Evolutionary conservation across 1,284 basidiomycete genomes (phyloP), one percentile per base, ranked within the genome.

Genomic region (Mycena citricolor): DNA sequence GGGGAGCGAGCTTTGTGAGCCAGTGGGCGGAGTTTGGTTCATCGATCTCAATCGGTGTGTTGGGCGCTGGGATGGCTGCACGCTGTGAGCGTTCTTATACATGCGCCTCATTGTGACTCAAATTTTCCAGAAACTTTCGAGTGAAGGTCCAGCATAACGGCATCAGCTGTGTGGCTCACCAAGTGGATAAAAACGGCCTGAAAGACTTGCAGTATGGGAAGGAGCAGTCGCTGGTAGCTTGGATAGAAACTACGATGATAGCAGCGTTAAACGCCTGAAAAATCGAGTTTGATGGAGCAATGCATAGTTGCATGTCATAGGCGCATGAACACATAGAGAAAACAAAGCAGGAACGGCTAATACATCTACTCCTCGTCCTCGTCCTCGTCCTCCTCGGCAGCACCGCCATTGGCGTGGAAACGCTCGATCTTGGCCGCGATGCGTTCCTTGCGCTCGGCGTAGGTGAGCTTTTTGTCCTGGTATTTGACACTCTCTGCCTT

Each of bases 381-480:
- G 10, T 73, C 76, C n/a, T 69, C 77, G 11, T 76, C 80, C n/a
- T 71, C 78, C 17, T 67, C 74, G 23, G 62, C 75, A 31, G 60
- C 74, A 28, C 54, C 72, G 45, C 72, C 79, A 57, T 77, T 76
- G 42, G 79, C 76, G 67, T 90, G 77, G 85, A 92, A 94, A 52
- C 82, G 82, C 59, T 84, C 79, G 67, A 94, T 94, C 75, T 88
- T 94, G 56, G 69, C 74, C 56, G 86, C 81, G 68, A 97, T 89
- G 53, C 76, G 76, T 55, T 74, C 81, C 67, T 79, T 79, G 65
- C 91, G 83, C 74, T 97, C 74, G 51, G 80, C 89, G 59, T 79
- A 67, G 37, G 84, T 92, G 64, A 94, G 86, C 69, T 77, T 90
- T 60, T 59, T 59, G 50, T 72, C 68, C 71, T 79, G 81, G 80